Evolutionary conservation across 331 rosid genomes (phyloP).

Genomic region (Prunus yedoensis): DNA sequence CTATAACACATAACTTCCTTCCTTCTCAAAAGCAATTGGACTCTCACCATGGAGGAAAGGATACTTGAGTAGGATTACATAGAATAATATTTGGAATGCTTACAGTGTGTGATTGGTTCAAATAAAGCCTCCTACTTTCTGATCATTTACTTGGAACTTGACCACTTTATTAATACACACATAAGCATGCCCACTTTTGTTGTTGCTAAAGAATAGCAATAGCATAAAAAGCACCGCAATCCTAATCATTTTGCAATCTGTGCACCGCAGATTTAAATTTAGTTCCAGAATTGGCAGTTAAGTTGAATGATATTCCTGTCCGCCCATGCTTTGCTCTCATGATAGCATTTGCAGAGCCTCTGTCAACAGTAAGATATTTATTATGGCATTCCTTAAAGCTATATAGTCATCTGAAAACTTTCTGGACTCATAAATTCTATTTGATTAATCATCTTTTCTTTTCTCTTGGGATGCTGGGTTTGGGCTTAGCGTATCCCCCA

Average conservation of each 20-base stretch:
- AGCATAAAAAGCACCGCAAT: conserved; percentile 8
- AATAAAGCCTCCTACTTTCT: neutral
- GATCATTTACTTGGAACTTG: neutral
- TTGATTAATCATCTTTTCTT: conserved; percentile 13
- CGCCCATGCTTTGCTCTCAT: conserved; percentile 75
- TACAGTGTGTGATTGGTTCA: neutral
- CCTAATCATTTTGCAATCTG: conserved; percentile 7
- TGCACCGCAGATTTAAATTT: conserved; percentile 53
- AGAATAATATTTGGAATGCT: neutral
- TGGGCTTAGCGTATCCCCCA: neutral
- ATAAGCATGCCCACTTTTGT: neutral
- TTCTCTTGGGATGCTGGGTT: conserved; percentile 20
- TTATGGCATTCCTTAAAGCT: conserved; percentile 19
- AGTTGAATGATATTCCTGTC: conserved; percentile 62
- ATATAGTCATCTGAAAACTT: conserved; percentile 17
- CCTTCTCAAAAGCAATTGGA: neutral
- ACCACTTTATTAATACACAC: neutral
- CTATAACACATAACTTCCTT: neutral
- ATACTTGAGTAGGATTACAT: neutral
- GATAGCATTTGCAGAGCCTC: conserved; percentile 89
- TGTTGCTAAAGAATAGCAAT: conserved; percentile 3
- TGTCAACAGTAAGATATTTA: conserved; percentile 53
- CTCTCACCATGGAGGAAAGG: neutral
- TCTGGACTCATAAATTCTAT: conserved; percentile 8
- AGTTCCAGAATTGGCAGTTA: conserved; percentile 61